Conservation (phyloP, 495 filamentous ascomycete genomes). For the Elasticomyces elasticus region DNA sequence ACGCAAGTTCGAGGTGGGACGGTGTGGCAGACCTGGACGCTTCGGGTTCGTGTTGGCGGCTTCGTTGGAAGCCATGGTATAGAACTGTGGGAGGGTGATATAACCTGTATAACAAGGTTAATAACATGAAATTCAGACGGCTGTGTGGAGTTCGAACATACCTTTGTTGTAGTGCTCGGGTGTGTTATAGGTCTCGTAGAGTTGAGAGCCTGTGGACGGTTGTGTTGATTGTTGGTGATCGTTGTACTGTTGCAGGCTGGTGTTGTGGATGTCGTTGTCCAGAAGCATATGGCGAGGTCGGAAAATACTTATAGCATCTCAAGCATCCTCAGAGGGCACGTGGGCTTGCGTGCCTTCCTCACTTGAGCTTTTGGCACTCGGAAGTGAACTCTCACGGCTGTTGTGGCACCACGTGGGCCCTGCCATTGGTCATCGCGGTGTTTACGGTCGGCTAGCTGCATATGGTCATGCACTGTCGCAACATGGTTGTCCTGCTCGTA, state of each 20-base stretch:
- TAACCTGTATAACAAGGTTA: no score
- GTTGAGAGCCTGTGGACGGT: neutral
- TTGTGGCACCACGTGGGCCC: neutral
- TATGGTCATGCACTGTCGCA: no score
- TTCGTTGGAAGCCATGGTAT: no score
- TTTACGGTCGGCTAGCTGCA: no score
- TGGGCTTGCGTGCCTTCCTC: neutral
- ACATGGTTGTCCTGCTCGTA: no score
- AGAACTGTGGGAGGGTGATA: no score
- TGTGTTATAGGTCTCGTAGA: neutral
- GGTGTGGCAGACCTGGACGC: no score
- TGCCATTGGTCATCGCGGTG: no score
- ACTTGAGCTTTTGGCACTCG: neutral
- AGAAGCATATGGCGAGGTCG: neutral
- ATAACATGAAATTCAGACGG: no score
- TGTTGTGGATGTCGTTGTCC: neutral
- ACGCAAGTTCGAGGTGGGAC: no score
- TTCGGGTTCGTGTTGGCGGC: no score
- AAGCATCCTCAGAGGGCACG: neutral
- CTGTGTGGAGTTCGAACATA: neutral
- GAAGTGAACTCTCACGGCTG: neutral
- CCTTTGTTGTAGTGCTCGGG: neutral
- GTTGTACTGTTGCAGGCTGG: neutral
- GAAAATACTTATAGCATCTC: neutral
- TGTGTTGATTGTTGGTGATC: neutral